Evolutionary conservation across 2,329 filamentous ascomycete genomes (phyloP), one percentile per base, ranked within the genome.

Genomic region (Elsinoe batatas): DNA sequence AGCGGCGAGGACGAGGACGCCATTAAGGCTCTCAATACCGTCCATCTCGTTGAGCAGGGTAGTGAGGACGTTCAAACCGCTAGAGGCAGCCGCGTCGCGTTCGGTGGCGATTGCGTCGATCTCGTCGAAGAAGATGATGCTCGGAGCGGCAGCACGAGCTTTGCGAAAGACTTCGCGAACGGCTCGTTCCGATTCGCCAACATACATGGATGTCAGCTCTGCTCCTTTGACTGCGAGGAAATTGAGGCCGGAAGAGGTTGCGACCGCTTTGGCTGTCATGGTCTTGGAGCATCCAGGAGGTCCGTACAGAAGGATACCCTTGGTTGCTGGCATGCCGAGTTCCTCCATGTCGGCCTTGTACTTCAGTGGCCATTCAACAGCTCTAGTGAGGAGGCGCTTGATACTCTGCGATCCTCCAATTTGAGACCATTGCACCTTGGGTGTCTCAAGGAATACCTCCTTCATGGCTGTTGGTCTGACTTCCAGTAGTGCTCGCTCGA

Each of bases 51-150:
- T 95, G 4, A 97, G 79, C 26, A 97, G 74, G 1, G 91, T 94
- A 0, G 90, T 91, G 12, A 96, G 79, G 43, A 95, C 87, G 66
- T 96, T 93, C 47, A 95, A 78, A 1, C 84, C 81, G 37, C 67
- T 71, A 11, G 68, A 71, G 15, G 73, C 69, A 5, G 70, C 68
- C 3, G 75, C 75, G 12, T 79, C 68, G 62, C 74, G 77, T 72
- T 84, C 64, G 70, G 76, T 76, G 33, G 78, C 77, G 60, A 97
- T 91, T 3, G 88, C 84, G 71, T 97, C 91, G 63, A 97, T 93
- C 69, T 97, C 91, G 68, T 97, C 91, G 62, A 96, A 95, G 76
- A 96, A 97, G 64, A 97, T 90, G 70, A 96, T 91, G 67, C 87
- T 90, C 0, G 91, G 91, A 53, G 84, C 83, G 7, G 90, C 91